Evolutionary conservation across 768 basidiomycete species (phyloP).

Genomic region (Collybiopsis luxurians): DNA sequence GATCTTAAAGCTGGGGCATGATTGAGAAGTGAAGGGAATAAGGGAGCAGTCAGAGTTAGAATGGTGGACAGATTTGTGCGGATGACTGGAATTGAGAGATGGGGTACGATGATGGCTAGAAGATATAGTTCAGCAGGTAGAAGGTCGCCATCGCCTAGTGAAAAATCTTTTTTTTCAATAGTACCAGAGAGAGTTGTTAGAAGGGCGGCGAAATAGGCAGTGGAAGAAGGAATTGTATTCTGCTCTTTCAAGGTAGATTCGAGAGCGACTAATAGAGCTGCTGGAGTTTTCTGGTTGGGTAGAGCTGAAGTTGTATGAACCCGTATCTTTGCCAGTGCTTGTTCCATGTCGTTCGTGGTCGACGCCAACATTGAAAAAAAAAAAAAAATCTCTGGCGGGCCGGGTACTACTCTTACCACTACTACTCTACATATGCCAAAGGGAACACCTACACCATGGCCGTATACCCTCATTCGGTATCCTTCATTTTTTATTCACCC

Average conservation of each 20-base stretch:
- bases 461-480: constrained; percentile 68
- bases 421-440: constrained; percentile 24
- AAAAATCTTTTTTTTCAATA: constrained; percentile 54
- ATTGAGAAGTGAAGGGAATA: constrained; percentile 64
- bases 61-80: constrained; percentile 71
- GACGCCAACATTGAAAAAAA: too few relatives aligned
- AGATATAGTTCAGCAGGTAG: constrained; percentile 86
- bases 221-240: constrained; percentile 63
- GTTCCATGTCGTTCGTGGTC: constrained; percentile 43
- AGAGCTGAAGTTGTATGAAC: constrained; percentile 79
- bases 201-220: constrained; percentile 94
- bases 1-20: constrained; percentile 85
- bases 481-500: constrained; percentile 2
- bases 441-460: constrained; percentile 52
- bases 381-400: neutral
- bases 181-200: constrained; percentile 81
- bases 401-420: neutral
- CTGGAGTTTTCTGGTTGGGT: constrained; percentile 88
- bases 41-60: constrained; percentile 69
- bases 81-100: constrained; percentile 78
- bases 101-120: constrained; percentile 71
- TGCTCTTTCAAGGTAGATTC: constrained; percentile 79
- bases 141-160: constrained; percentile 64
- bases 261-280: constrained; percentile 78
- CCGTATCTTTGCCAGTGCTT: constrained; percentile 79